Evolutionary conservation across 345 rosid genomes (phyloP), one percentile per base, ranked within the genome.

Genomic region (Aegle marmelos): DNA sequence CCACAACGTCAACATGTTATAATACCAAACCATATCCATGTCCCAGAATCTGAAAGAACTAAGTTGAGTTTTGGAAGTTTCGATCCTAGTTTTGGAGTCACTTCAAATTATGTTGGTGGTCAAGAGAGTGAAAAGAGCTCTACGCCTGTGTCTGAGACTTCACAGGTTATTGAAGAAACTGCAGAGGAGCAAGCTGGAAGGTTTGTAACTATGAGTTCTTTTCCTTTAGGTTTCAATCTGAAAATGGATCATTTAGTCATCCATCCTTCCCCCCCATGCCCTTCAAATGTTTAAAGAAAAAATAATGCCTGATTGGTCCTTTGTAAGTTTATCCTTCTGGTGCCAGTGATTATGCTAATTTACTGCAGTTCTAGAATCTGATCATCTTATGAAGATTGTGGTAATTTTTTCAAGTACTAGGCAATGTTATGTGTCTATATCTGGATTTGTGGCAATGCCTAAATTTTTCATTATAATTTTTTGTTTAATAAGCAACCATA

Each of bases 61-160:
- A 95, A 92, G 79, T 75, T 95, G 82, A 95, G 94, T 88, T 95
- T 95, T 85, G 98, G 98, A 84, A 94, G 98, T 83, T 95, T 95
- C 72, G 94, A 90, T 88, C 89, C 92, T 70, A 88, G 83, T 84
- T 93, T 95, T 85, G 94, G 89, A 68, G 79, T 90, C 63, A 79
- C 83, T 25, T 72, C 87, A 45, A 86, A 78, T 79, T 70, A 77
- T 53, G 78, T 75, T 41, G 71, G 82, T 57, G 86, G 59, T 79
- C 84, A 84, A 13, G 95, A 86, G 89, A 89, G 87, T 85, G 94
- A 90, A 45, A 86, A 88, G 83, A 91, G 88, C 76, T 88, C 95
- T 74, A 86, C 88, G 56, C 80, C 91, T 62, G 73, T 86, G 73
- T 89, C 93, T 57, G 98, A 92, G 74, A 81, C 87, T 78, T 91